Base-by-base conservation (phyloP, 345 rosid species). In the Hypericum androsaemum region DNA sequence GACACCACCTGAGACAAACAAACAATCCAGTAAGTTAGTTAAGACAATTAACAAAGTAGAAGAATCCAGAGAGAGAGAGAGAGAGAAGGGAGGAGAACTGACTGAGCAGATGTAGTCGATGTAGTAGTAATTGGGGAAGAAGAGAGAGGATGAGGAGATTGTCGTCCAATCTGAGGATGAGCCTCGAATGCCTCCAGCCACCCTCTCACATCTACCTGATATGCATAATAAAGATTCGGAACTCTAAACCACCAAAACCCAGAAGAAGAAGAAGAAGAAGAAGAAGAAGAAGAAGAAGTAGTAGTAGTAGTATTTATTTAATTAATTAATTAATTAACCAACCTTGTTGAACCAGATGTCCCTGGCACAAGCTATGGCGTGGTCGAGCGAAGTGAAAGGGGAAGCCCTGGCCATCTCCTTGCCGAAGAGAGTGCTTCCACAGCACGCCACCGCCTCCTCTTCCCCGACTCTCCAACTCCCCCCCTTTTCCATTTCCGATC, bases 151-250 rank as follows among this genome's bases (percentile, higher is more conserved):
- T 76, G 46, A 15, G 89, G 67, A 53, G 84, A 57, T 22, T 22
- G 32, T 16, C 61, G 70, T 5, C 94, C 98, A 48, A 92, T 92
- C 82, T 65, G 83, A 67, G 95, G 98, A 68, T 92, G 96, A 58
- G 89, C 84, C 12, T 87, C 62, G 70, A 92, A 92, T 5, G 95
- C 97, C 70, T 88, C 78, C 40, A 92, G 79, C 97, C 98, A 92
- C 14, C 81, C 90, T 64, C 67, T 54, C 12, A 92, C 88, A 62
- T 78, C 82, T 47, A 92, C 80, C 87, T 80, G n/a, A n/a, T n/a
- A n/a, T n/a, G 47, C 61, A 52, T 54, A 8, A 39, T 6, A 10
- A n/a, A 40, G 45, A 16, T 5, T 45, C 10, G 28, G 15, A 16
- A 22, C 32, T 4, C 32, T 22, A 22, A 22, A 22, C 4, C 32